Percentiles rank a stretch among this genome's conserved stretches.
Evolutionary conservation across 345 rosid species (phyloP).

Genomic region (Ricinus communis): DNA sequence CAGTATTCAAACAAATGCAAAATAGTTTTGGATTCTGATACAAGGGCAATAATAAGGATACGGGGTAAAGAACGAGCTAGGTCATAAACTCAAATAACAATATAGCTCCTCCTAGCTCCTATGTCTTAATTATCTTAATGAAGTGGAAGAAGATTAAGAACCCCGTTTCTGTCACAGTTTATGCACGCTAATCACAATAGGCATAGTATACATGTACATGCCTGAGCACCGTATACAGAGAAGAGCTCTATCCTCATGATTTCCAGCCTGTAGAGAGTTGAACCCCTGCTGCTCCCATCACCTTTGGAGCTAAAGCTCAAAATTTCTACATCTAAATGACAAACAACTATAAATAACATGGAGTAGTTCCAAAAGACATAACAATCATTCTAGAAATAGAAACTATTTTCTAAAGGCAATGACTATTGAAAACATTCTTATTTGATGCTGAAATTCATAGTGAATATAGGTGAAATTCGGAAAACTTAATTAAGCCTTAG

Average conservation of each 20-base stretch:
- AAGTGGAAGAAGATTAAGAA: neutral
- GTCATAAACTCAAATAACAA: neutral
- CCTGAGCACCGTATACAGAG: slow-evolving; percentile 84
- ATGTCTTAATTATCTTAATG: slow-evolving; percentile 1
- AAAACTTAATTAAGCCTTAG: no score
- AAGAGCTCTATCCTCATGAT: slow-evolving; percentile 75
- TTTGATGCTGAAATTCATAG: neutral
- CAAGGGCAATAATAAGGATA: neutral
- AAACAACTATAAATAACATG: slow-evolving; percentile 7
- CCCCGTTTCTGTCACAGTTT: neutral
- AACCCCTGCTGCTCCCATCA: slow-evolving; percentile 41
- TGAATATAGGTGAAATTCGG: neutral
- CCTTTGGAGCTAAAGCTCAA: slow-evolving; percentile 44
- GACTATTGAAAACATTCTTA: neutral
- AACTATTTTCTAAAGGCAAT: neutral
- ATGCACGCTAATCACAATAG: neutral
- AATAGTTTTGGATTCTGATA: no score
- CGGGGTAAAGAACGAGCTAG: neutral
- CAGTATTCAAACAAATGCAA: slow-evolving; percentile 28
- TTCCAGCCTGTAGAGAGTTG: slow-evolving; percentile 72
- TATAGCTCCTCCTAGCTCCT: neutral
- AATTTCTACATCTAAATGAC: slow-evolving; percentile 53
- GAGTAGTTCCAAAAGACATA: neutral
- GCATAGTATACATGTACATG: slow-evolving; percentile 17
- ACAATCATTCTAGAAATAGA: neutral